These are phyloP conservation scores for Halophytophthora batemanensis DNA, from an alignment of 352 stramenopile species.

Conservation along the genomic window DNA sequence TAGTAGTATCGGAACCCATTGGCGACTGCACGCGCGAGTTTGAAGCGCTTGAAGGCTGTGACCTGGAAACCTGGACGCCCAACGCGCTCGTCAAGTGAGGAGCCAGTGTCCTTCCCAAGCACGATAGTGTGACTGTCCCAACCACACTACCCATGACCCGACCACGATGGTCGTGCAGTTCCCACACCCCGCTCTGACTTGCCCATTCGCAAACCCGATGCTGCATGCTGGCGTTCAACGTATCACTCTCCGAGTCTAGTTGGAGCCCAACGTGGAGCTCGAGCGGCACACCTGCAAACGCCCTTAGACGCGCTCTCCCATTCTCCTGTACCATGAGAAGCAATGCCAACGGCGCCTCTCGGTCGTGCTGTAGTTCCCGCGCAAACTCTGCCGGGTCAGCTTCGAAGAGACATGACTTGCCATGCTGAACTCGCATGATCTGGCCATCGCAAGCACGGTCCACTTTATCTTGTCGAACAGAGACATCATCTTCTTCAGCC, in stretches of 20 bases:
- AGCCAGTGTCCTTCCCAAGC: slow-evolving; percentile 36
- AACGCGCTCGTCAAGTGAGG: slow-evolving; percentile 31
- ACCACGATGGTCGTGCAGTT: slow-evolving; percentile 30
- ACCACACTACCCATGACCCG: slow-evolving; percentile 15
- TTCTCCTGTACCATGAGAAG: slow-evolving; percentile 33
- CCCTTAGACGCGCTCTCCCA: slow-evolving; percentile 30
- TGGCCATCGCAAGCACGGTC: neutral
- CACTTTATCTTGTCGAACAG: neutral
- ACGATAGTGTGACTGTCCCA: slow-evolving; percentile 38
- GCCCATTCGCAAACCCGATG: slow-evolving; percentile 46
- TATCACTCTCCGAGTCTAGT: neutral
- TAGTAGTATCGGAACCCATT: slow-evolving; percentile 1
- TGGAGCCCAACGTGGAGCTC: slow-evolving; percentile 24
- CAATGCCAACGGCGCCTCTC: slow-evolving; percentile 25
- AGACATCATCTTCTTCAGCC: neutral
- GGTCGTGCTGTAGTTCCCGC: slow-evolving; percentile 24
- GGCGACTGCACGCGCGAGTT: slow-evolving; percentile 5
- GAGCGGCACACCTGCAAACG: slow-evolving; percentile 32
- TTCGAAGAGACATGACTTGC: slow-evolving; percentile 57
- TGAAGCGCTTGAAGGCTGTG: slow-evolving; percentile 5
- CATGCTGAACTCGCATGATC: slow-evolving; percentile 22
- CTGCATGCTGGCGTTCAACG: slow-evolving; percentile 5
- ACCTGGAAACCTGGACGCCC: slow-evolving; percentile 27
- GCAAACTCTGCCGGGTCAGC: slow-evolving; percentile 21
- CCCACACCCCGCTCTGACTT: slow-evolving; percentile 29